Base-by-base conservation (phyloP, 2,329 filamentous ascomycete genomes). In the Diaporthe helianthi region DNA sequence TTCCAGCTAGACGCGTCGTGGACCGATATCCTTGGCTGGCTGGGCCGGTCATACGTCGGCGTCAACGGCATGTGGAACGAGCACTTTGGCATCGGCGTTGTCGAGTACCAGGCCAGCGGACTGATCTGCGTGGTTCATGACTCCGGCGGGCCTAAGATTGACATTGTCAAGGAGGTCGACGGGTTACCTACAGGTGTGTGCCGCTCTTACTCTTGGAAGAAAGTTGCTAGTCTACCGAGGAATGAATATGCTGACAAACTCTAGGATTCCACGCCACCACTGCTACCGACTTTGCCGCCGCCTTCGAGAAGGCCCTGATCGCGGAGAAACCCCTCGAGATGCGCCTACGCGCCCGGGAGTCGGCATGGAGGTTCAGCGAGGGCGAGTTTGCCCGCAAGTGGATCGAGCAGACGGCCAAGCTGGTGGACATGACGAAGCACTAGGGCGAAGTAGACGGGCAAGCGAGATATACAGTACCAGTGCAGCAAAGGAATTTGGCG, bases 21-120 rank as follows among this genome's bases (percentile, higher is more conserved):
- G 94, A 89, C 92, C 4, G 88, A 93, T 74, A 93, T 99, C 65
- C 84, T 98, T 12, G 86, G 92, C 38, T 94, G 93, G 88, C 84
- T 98, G 71, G 83, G 88, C 65, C 89, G 84, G 72, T 90, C 92
- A 4, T 95, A 89, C 22, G 88, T 99, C 1, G 96, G 96, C 61
- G 94, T 97, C 36, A 99, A 99, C 75, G 93, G 92, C 76, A 99
- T 99, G 96, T 99, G 96, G 95, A 98, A 98, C 78, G 96, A 99
- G 82, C 96, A 99, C 80, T 99, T 99, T 78, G 96, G 96, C 26
- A 99, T 99, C 70, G 96, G 96, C 1, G 94, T 98, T 19, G 96
- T 99, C 49, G 96, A 99, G 83, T 99, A 98, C 78, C 94, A 98
- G 78, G 96, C 96, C 4, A 96, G 96, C 0, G 96, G 96, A 1